Conservation (phyloP, 805 yeast genomes). For the Schwanniomyces polymorphus region DNA sequence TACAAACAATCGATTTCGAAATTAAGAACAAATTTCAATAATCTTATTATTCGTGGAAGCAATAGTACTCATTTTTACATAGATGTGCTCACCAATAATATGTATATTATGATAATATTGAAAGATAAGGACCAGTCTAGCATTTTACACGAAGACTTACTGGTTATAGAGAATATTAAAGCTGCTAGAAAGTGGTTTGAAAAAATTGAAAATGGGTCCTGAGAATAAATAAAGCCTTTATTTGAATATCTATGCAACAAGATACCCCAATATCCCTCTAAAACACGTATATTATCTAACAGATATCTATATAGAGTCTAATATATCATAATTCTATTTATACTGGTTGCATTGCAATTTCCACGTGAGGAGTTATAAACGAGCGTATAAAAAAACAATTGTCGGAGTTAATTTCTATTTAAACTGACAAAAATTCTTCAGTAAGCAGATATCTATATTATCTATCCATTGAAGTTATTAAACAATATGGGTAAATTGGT, state of each 20-base stretch:
- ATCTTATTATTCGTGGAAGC: conserved; percentile 67
- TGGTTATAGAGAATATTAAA: conserved; percentile 56
- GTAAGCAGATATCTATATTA: not conserved
- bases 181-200: conserved; percentile 58
- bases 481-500: conserved; percentile 56
- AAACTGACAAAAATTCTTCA: not conserved
- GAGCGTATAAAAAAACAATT: not conserved
- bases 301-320: not conserved
- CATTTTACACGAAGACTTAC: conserved; percentile 36
- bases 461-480: not conserved
- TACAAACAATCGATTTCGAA: conserved; percentile 91
- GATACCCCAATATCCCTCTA: not conserved
- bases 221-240: not conserved
- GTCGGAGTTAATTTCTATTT: not conserved
- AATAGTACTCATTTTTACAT: conserved; percentile 47
- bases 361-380: not conserved
- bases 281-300: not conserved
- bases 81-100: conserved; percentile 57
- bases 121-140: conserved; percentile 33
- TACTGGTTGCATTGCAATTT: not conserved
- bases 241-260: too few species aligned
- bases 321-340: not conserved
- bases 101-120: conserved; percentile 62
- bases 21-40: conserved; percentile 79
- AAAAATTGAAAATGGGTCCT: conserved; percentile 31